A percentile compares a stretch with the other conserved stretches of the same genome.
Evolutionary conservation across 306 rosid species (phyloP).

Genomic region (Calophaca sinica): DNA sequence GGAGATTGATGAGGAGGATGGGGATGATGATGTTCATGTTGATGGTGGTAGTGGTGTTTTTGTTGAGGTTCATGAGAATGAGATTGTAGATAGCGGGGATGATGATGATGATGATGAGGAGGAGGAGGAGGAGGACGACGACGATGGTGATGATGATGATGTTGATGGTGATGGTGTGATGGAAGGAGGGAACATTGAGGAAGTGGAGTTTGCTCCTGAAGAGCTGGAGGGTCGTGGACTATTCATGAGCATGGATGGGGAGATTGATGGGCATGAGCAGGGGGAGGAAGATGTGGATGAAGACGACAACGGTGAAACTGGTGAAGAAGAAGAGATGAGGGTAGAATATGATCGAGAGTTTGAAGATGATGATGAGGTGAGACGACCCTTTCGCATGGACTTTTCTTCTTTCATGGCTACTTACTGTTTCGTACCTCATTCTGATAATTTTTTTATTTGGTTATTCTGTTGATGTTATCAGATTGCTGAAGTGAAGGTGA

Average conservation of each 20-base stretch:
- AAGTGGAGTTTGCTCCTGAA: conserved; percentile 52
- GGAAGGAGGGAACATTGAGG: conserved; percentile 40
- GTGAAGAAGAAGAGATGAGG: conserved; percentile 65
- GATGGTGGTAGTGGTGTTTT: conserved; percentile 67
- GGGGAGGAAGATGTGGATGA: conserved; percentile 84
- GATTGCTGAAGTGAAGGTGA: conserved; percentile 36
- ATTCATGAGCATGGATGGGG: conserved; percentile 70
- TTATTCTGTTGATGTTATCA: conserved; percentile 3
- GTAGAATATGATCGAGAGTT: conserved; percentile 61
- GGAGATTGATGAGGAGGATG: conserved; percentile 80
- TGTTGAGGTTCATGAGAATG: conserved; percentile 79
- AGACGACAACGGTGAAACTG: conserved; percentile 82
- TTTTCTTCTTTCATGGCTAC: not conserved
- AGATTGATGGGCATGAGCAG: conserved; percentile 89
- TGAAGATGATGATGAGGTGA: conserved; percentile 85
- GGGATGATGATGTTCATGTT: conserved; percentile 7
- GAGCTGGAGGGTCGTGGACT: conserved; percentile 67
- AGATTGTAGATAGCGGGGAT: conserved; percentile 67
- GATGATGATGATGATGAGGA: conserved; percentile 69
- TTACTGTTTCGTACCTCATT: not conserved
- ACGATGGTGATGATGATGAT: conserved; percentile 48
- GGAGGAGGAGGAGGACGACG: conserved; percentile 62
- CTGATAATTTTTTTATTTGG: not conserved
- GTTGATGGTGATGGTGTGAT: conserved; percentile 41
- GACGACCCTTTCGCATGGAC: conserved; percentile 31